Evolutionary conservation across 441 rosid species (phyloP), one percentile per base, ranked within the genome.

Genomic region (Manihot esculenta): DNA sequence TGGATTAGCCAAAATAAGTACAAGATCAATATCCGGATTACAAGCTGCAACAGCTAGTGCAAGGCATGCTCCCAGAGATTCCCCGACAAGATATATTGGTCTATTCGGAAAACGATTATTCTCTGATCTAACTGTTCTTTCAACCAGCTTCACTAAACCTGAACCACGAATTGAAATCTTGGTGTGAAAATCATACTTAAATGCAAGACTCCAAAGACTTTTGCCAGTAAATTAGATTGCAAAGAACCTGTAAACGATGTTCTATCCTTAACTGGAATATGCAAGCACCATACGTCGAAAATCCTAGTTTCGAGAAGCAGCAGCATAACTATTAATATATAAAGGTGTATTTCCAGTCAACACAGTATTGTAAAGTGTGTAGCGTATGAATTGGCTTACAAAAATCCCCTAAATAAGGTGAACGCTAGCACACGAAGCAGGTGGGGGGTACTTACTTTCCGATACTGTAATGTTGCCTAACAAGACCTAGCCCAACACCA

Each of bases 41-140:
- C 84, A 83, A 64, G 92, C 90, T 20, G 98, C 96, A 73, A 90
- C 88, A 35, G 90, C 81, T 44, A 94, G 80, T 11, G 96, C 98
- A 38, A 94, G 83, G 84, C 97, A 92, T 69, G 89, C 98, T 75
- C 98, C 97, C 27, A 89, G 74, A 74, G 97, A 90, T 74, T 94
- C 98, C 42, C 98, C 97, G 71, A 91, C 88, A 70, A 95, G 85
- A 82, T 92, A 92, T 60, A 95, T 89, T 58, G 99, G 99, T 76
- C 86, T 82, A 47, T 74, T 79, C 5, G 86, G 93, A n/a, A 84
- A 81, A 26, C 64, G 69, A 10, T 58, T 26, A 61, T 66, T 74
- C 78, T 89, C 91, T 62, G 87, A 73, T 76, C 78, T 84, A 56
- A 87, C 83, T 35, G 94, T 88, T 63, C 63, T 73, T 84, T 89